These are phyloP conservation scores for Ceriops zippeliana DNA, from an alignment of 345 rosid genomes.

Conservation along the genomic window DNA sequence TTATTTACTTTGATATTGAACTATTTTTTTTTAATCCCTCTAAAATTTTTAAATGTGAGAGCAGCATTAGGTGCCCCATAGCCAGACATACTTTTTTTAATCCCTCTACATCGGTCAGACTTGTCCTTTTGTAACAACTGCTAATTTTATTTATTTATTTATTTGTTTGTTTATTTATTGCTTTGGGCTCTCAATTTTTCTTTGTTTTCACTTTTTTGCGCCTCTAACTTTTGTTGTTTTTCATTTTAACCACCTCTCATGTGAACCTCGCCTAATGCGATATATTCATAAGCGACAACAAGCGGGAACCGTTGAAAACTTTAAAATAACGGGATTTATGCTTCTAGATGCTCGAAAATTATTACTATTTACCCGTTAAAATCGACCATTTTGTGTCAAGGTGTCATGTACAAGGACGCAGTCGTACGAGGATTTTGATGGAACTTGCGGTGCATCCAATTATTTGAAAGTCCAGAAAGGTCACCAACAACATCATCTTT, in stretches of 20 bases:
- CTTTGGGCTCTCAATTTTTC: conserved; percentile 4
- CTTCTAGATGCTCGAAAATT: too few species aligned
- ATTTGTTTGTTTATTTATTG: neutral
- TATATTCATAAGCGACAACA: too few species aligned
- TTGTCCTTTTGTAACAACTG: conserved; percentile 38
- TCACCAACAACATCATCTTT: neutral
- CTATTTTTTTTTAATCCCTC: neutral
- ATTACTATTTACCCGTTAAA: too few species aligned
- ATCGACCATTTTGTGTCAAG: too few species aligned
- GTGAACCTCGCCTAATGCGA: neutral
- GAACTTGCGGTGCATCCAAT: neutral
- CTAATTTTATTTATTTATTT: conserved; percentile 8
- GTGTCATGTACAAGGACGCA: neutral
- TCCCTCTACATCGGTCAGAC: neutral
- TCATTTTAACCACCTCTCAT: neutral
- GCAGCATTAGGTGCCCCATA: conserved; percentile 40
- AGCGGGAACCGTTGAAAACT: too few species aligned
- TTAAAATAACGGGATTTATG: too few species aligned
- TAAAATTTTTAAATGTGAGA: conserved; percentile 20
- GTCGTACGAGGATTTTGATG: neutral
- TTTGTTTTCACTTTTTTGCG: conserved; percentile 6
- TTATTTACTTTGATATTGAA: too few species aligned
- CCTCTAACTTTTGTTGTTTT: neutral
- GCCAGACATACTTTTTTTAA: conserved; percentile 15
- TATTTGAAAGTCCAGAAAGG: neutral